phyloP scores from a whole-genome alignment of 768 basidiomycete species.

The Xerocomellus amylosporus region DNA sequence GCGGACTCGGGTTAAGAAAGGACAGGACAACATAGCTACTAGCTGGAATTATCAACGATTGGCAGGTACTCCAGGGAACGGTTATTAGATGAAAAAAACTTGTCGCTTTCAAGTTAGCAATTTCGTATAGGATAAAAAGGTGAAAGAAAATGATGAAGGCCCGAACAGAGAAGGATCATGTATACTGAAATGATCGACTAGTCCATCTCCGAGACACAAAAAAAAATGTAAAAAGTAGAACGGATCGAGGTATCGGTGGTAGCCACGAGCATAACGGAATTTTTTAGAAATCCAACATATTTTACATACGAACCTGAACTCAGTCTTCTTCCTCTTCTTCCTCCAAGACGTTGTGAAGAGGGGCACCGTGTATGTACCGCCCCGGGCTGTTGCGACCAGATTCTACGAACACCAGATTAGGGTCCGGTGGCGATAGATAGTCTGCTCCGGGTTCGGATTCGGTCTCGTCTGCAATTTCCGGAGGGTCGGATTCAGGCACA shows the following conservation, averaged over 20 bases:
- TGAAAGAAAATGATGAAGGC: neutral
- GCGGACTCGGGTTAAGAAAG: slow-evolving; percentile 5
- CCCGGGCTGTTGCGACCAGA: slow-evolving; percentile 60
- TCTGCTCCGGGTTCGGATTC: slow-evolving; percentile 24
- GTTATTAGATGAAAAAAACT: slow-evolving; percentile 25
- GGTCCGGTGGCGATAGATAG: slow-evolving; percentile 33
- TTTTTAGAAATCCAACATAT: slow-evolving; percentile 16
- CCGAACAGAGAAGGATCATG: neutral
- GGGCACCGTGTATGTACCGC: slow-evolving; percentile 81
- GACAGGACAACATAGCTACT: slow-evolving; percentile 26
- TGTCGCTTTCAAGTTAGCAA: slow-evolving; percentile 14
- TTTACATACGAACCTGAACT: slow-evolving; percentile 16
- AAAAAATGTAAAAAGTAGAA: slow-evolving; percentile 1
- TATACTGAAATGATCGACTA: slow-evolving; percentile 3
- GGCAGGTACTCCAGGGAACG: slow-evolving; percentile 16
- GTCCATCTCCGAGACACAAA: slow-evolving; percentile 10
- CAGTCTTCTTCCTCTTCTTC: slow-evolving; percentile 67
- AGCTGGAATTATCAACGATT: slow-evolving; percentile 22
- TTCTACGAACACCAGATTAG: slow-evolving; percentile 40
- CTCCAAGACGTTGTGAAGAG: slow-evolving; percentile 82
- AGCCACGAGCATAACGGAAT: slow-evolving; percentile 14
- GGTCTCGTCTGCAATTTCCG: slow-evolving; percentile 29
- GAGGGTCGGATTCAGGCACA: slow-evolving; percentile 21
- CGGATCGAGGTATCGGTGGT: slow-evolving; percentile 27
- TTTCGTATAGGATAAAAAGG: slow-evolving; percentile 2